Evolutionary conservation across 2,329 filamentous ascomycete species (phyloP).

Genomic region (Calonectria leucothoes): DNA sequence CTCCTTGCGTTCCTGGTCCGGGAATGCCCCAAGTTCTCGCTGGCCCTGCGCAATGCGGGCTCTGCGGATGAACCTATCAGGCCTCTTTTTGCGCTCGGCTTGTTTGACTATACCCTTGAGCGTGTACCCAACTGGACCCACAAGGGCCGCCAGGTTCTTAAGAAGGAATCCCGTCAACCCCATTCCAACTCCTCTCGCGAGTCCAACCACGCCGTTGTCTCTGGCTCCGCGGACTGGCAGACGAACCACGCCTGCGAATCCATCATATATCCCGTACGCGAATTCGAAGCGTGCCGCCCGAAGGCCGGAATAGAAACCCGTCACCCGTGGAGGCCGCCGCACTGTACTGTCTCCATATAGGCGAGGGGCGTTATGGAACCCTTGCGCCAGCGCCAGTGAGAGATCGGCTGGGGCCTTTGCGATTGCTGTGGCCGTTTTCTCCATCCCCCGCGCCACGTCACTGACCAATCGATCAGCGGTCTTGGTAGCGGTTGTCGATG

Average conservation of each 20-base stretch:
- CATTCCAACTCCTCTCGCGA: conserved; percentile 69
- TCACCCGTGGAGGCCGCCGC: conserved; percentile 70
- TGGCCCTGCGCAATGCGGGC: conserved; percentile 70
- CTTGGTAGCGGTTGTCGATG: conserved; percentile 32
- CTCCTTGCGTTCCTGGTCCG: conserved; percentile 45
- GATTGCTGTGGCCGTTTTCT: conserved; percentile 62
- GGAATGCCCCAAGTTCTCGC: conserved; percentile 53
- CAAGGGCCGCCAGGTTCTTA: conserved; percentile 71
- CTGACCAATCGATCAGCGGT: conserved; percentile 55
- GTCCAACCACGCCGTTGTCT: conserved; percentile 59
- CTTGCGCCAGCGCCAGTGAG: conserved; percentile 71
- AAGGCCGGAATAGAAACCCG: conserved; percentile 72
- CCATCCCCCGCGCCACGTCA: conserved; percentile 64
- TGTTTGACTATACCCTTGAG: conserved; percentile 75
- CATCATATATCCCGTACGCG: conserved; percentile 73
- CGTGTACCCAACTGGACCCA: conserved; percentile 71
- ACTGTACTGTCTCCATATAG: conserved; percentile 79
- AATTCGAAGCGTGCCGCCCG: conserved; percentile 72
- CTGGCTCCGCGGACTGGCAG: conserved; percentile 70
- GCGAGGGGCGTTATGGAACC: conserved; percentile 77
- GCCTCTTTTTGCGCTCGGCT: conserved; percentile 62
- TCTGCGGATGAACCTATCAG: conserved; percentile 64
- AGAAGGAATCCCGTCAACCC: conserved; percentile 73
- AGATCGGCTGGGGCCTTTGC: conserved; percentile 70
- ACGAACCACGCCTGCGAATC: conserved; percentile 70